These are phyloP conservation scores for Kwoniella shivajii DNA, from an alignment of 1,284 basidiomycete genomes.

Conservation along the genomic window DNA sequence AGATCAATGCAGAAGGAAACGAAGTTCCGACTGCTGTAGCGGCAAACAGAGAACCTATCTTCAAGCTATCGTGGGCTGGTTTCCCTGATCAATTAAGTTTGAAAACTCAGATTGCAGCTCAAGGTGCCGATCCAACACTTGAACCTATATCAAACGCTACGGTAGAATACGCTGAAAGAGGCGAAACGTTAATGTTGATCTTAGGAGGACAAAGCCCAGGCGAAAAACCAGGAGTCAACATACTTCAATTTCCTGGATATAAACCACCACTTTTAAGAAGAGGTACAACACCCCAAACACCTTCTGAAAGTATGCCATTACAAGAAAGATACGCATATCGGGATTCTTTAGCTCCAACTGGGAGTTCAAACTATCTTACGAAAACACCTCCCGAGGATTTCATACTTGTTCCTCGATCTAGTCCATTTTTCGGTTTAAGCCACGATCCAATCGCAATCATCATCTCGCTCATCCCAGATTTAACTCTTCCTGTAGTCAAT, in stretches of 20 bases:
- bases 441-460: constrained; percentile 72
- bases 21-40: constrained; percentile 20
- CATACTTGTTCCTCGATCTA: constrained; percentile 69
- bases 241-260: constrained; percentile 72
- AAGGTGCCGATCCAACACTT: constrained; percentile 27
- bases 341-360: constrained; percentile 62
- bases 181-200: constrained; percentile 71
- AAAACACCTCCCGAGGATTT: constrained; percentile 73
- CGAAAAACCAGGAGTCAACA: constrained; percentile 67
- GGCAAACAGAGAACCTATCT: constrained; percentile 72
- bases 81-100: constrained; percentile 61
- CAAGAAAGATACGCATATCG: constrained; percentile 66
- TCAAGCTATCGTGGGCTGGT: constrained; percentile 82
- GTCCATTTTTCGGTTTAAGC: constrained; percentile 69
- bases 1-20: constrained; percentile 18
- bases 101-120: constrained; percentile 39
- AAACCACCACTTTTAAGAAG: constrained; percentile 56
- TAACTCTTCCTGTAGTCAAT: constrained; percentile 35
- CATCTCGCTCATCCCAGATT: constrained; percentile 53
- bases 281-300: constrained; percentile 22
- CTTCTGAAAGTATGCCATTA: constrained; percentile 57
- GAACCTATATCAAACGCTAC: constrained; percentile 46
- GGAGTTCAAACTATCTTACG: constrained; percentile 66
- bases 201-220: constrained; percentile 70
- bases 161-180: constrained; percentile 56